Conservation (phyloP, 2,329 filamentous ascomycete species). For the Colletotrichum sansevieriae region DNA sequence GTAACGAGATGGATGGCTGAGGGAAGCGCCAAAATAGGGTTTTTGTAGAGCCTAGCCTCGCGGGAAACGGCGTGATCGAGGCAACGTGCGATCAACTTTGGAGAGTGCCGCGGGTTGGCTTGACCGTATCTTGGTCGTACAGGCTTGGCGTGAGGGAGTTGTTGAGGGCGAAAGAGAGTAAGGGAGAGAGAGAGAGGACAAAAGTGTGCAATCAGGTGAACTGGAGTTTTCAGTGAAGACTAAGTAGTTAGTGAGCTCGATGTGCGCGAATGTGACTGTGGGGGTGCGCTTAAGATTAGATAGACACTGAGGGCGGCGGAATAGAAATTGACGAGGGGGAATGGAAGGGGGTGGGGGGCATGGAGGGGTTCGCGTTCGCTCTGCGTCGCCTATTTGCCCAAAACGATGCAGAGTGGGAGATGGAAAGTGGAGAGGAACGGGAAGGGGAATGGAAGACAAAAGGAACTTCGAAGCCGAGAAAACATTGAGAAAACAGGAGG, state of each 20-base stretch:
- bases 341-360: slow-evolving; percentile 3
- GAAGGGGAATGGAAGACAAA: too few species aligned
- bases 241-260: slow-evolving; percentile 38
- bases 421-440: neutral
- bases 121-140: slow-evolving; percentile 3
- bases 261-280: slow-evolving; percentile 36
- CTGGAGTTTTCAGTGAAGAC: slow-evolving; percentile 37
- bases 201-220: slow-evolving; percentile 15
- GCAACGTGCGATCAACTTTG: neutral
- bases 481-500: slow-evolving; percentile 6
- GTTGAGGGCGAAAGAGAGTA: slow-evolving; percentile 10
- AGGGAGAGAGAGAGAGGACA: slow-evolving; percentile 9
- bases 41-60: slow-evolving; percentile 19
- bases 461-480: too few species aligned
- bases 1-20: slow-evolving; percentile 33
- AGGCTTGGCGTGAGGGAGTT: slow-evolving; percentile 9
- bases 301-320: slow-evolving; percentile 23
- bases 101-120: neutral
- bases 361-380: slow-evolving; percentile 35
- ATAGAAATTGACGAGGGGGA: slow-evolving; percentile 21
- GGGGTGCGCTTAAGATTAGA: slow-evolving; percentile 37
- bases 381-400: slow-evolving; percentile 8
- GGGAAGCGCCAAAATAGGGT: slow-evolving; percentile 17
- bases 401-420: neutral
- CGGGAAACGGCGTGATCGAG: slow-evolving; percentile 7